Conservation (phyloP, 2,329 filamentous ascomycete species). For the Aureobasidium sp. region DNA sequence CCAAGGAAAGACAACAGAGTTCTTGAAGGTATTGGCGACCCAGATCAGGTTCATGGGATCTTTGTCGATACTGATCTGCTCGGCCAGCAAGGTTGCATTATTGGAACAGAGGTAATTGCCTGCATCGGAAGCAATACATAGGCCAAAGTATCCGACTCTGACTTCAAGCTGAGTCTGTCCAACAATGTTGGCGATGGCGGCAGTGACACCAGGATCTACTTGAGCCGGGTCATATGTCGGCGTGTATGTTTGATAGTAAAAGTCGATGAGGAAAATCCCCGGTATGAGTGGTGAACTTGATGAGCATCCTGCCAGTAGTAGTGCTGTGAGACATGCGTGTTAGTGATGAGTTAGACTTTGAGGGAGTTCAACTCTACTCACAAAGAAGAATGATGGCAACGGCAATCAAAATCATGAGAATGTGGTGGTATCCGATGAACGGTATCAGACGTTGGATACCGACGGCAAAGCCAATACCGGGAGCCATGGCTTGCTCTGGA, state of each 20-base stretch:
- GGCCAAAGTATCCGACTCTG: conserved; percentile 94
- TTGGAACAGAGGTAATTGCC: conserved; percentile 93
- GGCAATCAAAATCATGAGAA: conserved; percentile 95
- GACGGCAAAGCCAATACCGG: conserved; percentile 40
- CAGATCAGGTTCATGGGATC: conserved; percentile 96
- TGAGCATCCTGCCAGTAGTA: conserved; percentile 90
- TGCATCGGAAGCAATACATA: conserved; percentile 87
- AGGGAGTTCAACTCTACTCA: conserved; percentile 44
- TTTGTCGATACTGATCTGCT: conserved; percentile 81
- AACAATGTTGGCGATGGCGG: conserved; percentile 83
- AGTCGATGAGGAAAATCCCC: conserved; percentile 92
- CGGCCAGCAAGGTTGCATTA: conserved; percentile 87
- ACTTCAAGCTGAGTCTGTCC: conserved; percentile 76
- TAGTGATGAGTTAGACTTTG: conserved; percentile 9
- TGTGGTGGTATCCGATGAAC: conserved; percentile 65
- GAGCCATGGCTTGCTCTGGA: conserved; percentile 32
- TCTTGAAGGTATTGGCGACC: conserved; percentile 95
- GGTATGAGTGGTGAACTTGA: conserved; percentile 93
- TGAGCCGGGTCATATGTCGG: conserved; percentile 77
- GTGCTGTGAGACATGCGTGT: conserved; percentile 47
- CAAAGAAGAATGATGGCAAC: conserved; percentile 90
- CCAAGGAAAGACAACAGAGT: conserved; percentile 97
- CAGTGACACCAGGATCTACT: conserved; percentile 79
- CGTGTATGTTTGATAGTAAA: conserved; percentile 87
- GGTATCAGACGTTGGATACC: conserved; percentile 50